phyloP scores from a whole-genome alignment of 768 basidiomycete species.

The Leccinellum luteum region DNA sequence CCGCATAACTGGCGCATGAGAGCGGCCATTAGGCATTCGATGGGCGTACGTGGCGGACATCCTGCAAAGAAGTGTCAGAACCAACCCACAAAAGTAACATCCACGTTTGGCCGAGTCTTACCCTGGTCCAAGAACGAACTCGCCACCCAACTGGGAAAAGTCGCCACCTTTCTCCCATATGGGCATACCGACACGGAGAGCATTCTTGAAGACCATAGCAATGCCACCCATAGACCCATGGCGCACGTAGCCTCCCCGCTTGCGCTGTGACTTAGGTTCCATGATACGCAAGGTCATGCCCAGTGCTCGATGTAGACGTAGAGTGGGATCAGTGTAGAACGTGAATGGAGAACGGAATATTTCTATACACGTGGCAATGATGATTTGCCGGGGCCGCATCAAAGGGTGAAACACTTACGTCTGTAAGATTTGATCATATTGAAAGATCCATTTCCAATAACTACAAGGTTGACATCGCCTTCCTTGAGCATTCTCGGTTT shows the following conservation, averaged over 20 bases:
- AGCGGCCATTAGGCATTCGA: constrained; percentile 76
- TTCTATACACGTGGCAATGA: constrained; percentile 33
- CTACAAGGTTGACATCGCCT: constrained; percentile 57
- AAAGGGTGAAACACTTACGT: constrained; percentile 37
- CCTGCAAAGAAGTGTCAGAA: constrained; percentile 32
- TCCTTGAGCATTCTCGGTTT: constrained; percentile 45
- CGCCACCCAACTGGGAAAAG: constrained; percentile 79
- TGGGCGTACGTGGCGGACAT: constrained; percentile 72
- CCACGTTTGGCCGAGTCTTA: constrained; percentile 38
- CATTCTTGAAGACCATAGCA: constrained; percentile 70
- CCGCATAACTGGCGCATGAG: constrained; percentile 69
- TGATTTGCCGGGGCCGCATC: neutral
- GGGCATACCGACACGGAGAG: constrained; percentile 73
- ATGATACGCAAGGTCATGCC: constrained; percentile 64
- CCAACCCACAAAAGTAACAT: neutral
- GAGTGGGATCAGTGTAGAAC: constrained; percentile 77
- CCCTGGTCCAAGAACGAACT: constrained; percentile 76
- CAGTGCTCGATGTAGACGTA: constrained; percentile 65
- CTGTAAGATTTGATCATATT: constrained; percentile 75
- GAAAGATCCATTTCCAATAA: constrained; percentile 78
- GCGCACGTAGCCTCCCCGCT: constrained; percentile 59
- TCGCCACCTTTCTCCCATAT: constrained; percentile 81
- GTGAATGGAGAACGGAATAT: constrained; percentile 71
- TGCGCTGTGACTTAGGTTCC: constrained; percentile 41
- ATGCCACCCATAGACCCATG: constrained; percentile 66